These are phyloP conservation scores for Ricinus communis DNA, from an alignment of 345 rosid species.

Conservation along the genomic window DNA sequence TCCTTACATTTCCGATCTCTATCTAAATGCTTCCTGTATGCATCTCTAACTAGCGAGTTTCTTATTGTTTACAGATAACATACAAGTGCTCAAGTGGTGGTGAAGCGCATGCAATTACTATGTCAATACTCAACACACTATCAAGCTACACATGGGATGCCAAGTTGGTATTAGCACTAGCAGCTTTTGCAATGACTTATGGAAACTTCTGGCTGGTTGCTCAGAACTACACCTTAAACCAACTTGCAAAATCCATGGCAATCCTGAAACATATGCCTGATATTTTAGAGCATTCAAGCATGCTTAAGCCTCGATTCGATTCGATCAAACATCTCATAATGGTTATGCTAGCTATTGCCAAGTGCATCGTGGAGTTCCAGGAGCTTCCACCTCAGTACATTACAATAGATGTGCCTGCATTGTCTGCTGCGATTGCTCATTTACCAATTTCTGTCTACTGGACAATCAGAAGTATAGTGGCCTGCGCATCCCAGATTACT, in stretches of 20 bases:
- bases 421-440: constrained; percentile 39
- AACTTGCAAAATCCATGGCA: constrained; percentile 75
- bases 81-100: constrained; percentile 59
- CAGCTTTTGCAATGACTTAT: constrained; percentile 80
- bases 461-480: constrained; percentile 67
- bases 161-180: constrained; percentile 65
- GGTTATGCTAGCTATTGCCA: constrained; percentile 61
- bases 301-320: constrained; percentile 54
- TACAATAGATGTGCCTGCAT: constrained; percentile 37
- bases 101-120: constrained; percentile 55
- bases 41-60: not conserved
- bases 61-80: constrained; percentile 42
- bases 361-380: constrained; percentile 51
- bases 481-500: constrained; percentile 61
- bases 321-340: constrained; percentile 48
- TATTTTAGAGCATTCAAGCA: constrained; percentile 45
- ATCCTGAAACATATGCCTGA: constrained; percentile 71
- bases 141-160: constrained; percentile 71
- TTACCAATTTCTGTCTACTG: constrained; percentile 51
- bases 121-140: constrained; percentile 53
- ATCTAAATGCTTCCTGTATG: not conserved
- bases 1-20: not conserved
- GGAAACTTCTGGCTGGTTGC: constrained; percentile 81
- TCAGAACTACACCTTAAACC: constrained; percentile 63
- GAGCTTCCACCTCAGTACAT: constrained; percentile 65